Percentiles rank a stretch among this genome's conserved stretches.
These are phyloP conservation scores for Candida peoriensis DNA, from an alignment of 805 yeast genomes.

Conservation along the genomic window DNA sequence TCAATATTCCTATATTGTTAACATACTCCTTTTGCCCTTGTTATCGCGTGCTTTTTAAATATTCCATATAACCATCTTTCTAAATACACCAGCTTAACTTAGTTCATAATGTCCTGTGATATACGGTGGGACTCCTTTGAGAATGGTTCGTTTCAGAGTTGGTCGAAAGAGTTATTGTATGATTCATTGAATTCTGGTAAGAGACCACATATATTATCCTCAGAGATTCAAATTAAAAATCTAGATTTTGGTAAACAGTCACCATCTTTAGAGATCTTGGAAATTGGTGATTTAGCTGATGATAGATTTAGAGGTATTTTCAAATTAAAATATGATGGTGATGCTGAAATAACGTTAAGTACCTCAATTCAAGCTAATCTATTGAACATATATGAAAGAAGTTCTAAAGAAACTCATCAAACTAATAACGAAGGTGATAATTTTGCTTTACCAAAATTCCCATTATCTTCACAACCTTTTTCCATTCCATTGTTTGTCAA, in stretches of 20 bases:
- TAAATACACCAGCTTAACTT: too few relatives aligned
- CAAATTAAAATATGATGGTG: slow-evolving; percentile 71
- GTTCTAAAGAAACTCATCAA: slow-evolving; percentile 21
- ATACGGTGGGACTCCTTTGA: slow-evolving; percentile 76
- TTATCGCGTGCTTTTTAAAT: too few relatives aligned
- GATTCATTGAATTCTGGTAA: slow-evolving; percentile 72
- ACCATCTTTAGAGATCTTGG: slow-evolving; percentile 73
- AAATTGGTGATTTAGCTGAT: slow-evolving; percentile 73
- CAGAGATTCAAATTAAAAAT: slow-evolving; percentile 61
- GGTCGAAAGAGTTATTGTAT: slow-evolving; percentile 61
- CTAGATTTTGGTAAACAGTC: slow-evolving; percentile 69
- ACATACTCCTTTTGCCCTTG: too few relatives aligned
- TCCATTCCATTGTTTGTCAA: slow-evolving; percentile 76
- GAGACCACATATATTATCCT: slow-evolving; percentile 65
- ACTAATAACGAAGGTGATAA: too few relatives aligned
- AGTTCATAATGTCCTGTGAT: slow-evolving; percentile 71
- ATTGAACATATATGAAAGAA: slow-evolving; percentile 52
- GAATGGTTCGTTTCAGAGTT: slow-evolving; percentile 52
- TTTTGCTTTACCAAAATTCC: slow-evolving; percentile 64
- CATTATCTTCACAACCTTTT: slow-evolving; percentile 60
- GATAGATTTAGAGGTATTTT: slow-evolving; percentile 81
- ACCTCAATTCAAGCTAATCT: slow-evolving; percentile 86
- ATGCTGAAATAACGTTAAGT: slow-evolving; percentile 66
- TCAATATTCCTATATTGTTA: too few relatives aligned
- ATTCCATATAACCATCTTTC: too few relatives aligned